These are phyloP conservation scores for Antrodiella citrinella DNA, from an alignment of 768 basidiomycete genomes.

Conservation along the genomic window DNA sequence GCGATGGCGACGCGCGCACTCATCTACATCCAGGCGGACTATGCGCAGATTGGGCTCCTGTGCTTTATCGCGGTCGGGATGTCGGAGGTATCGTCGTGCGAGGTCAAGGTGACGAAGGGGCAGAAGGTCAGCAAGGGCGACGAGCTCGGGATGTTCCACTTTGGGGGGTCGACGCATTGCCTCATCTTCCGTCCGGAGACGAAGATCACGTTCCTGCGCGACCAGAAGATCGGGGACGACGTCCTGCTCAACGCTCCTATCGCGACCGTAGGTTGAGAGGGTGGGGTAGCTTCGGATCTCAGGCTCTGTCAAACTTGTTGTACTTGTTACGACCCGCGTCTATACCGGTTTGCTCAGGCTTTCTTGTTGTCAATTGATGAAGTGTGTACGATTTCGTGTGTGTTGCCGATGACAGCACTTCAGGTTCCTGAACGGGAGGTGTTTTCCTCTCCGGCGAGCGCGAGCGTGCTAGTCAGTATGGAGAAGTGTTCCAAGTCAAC, in stretches of 20 bases:
- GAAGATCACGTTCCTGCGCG: constrained; percentile 8
- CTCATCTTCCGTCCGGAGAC: constrained; percentile 34
- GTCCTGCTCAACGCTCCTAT: constrained; percentile 11
- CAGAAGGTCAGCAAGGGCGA: constrained; percentile 43
- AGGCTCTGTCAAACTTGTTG: neutral
- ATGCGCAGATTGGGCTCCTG: constrained; percentile 45
- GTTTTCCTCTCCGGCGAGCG: too few species aligned
- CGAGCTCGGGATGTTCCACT: constrained; percentile 56
- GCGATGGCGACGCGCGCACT: constrained; percentile 40
- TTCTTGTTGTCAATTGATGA: too few species aligned
- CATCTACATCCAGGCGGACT: constrained; percentile 48
- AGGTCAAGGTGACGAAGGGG: constrained; percentile 37
- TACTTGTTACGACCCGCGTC: too few species aligned
- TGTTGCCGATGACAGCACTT: too few species aligned
- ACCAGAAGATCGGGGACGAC: neutral
- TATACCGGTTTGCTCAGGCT: too few species aligned
- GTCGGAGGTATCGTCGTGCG: constrained; percentile 55
- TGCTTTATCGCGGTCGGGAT: constrained; percentile 54
- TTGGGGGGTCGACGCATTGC: constrained; percentile 48
- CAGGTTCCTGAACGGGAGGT: too few species aligned
- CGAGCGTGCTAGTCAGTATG: too few species aligned
- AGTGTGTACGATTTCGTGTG: too few species aligned
- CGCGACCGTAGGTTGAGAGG: neutral
- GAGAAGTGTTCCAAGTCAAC: too few species aligned
- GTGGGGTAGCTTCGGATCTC: neutral